A percentile compares a stretch with the other conserved stretches of the same genome.
Conservation (phyloP, 1,284 basidiomycete genomes). For the Porogramme epimiltina region DNA sequence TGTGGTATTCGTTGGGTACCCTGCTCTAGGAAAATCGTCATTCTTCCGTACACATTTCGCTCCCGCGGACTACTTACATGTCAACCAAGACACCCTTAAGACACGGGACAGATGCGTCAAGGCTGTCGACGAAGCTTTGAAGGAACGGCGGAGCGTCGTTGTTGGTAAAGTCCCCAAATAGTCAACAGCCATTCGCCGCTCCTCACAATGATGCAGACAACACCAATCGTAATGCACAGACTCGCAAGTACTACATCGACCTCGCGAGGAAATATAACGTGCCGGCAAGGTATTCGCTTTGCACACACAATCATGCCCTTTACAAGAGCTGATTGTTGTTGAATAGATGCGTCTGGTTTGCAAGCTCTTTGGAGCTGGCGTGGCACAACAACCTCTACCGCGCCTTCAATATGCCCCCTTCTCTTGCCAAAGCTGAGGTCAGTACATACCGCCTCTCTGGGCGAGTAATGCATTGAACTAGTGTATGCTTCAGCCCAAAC, state of each 20-base stretch:
- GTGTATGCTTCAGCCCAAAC: slow-evolving; percentile 34
- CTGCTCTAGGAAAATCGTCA: slow-evolving; percentile 85
- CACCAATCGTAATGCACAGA: slow-evolving; percentile 76
- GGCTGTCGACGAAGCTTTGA: slow-evolving; percentile 58
- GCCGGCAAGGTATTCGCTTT: slow-evolving; percentile 51
- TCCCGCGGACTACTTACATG: slow-evolving; percentile 71
- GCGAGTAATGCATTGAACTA: no score
- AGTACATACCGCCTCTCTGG: no score
- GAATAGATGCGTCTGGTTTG: slow-evolving; percentile 72
- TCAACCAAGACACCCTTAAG: slow-evolving; percentile 86
- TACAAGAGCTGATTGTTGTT: background rate
- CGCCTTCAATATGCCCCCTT: slow-evolving; percentile 58
- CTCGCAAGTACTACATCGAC: slow-evolving; percentile 70
- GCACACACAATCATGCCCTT: background rate
- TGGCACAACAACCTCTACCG: slow-evolving; percentile 92
- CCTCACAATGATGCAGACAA: slow-evolving; percentile 59
- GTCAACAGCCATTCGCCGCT: background rate
- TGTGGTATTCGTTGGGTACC: slow-evolving; percentile 87
- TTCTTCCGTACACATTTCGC: slow-evolving; percentile 77
- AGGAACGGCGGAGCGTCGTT: slow-evolving; percentile 66
- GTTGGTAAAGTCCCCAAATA: slow-evolving; percentile 57
- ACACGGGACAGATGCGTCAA: slow-evolving; percentile 77
- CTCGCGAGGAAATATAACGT: slow-evolving; percentile 60
- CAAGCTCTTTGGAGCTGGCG: slow-evolving; percentile 73
- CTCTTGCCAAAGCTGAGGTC: slow-evolving; percentile 31